phyloP scores from a whole-genome alignment of 768 basidiomycete genomes.

The Cystobasidium ongulense region DNA sequence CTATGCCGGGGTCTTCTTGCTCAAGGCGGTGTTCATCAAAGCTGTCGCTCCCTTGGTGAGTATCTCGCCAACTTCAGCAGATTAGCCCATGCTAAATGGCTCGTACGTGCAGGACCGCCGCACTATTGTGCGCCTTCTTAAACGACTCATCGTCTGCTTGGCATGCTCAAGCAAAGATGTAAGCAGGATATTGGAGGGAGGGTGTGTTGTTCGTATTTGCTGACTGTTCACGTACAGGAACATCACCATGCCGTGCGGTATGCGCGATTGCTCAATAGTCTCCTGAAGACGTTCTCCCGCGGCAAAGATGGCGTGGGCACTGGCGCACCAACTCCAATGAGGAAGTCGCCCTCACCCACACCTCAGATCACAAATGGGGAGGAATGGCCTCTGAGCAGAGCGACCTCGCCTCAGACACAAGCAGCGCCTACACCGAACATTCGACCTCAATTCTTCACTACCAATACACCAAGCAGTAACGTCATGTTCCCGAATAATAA shows the following conservation, averaged over 20 bases:
- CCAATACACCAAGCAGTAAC: slow-evolving; percentile 7
- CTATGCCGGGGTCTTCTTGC: slow-evolving; percentile 37
- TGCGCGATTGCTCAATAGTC: slow-evolving; percentile 32
- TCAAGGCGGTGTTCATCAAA: slow-evolving; percentile 36
- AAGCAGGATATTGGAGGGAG: neutral
- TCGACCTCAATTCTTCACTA: slow-evolving; percentile 3
- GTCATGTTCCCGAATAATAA: neutral
- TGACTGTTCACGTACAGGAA: slow-evolving; percentile 17
- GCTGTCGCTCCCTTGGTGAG: slow-evolving; percentile 29
- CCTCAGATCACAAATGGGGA: neutral
- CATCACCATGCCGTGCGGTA: slow-evolving; percentile 34
- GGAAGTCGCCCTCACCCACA: neutral
- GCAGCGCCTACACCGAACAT: neutral
- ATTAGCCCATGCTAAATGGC: neutral
- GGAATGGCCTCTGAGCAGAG: slow-evolving; percentile 19
- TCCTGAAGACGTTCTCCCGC: slow-evolving; percentile 27
- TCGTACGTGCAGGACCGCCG: neutral
- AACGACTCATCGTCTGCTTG: slow-evolving; percentile 30
- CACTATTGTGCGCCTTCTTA: slow-evolving; percentile 24
- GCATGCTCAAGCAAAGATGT: slow-evolving; percentile 32
- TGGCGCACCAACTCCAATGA: neutral
- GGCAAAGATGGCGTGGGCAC: slow-evolving; percentile 20
- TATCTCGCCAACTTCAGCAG: too few relatives aligned
- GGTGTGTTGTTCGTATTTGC: neutral
- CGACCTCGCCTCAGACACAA: neutral